A percentile compares a stretch with the other conserved stretches of the same genome.
phyloP scores from a whole-genome alignment of 441 rosid genomes.

The Adansonia rubrostipa region DNA sequence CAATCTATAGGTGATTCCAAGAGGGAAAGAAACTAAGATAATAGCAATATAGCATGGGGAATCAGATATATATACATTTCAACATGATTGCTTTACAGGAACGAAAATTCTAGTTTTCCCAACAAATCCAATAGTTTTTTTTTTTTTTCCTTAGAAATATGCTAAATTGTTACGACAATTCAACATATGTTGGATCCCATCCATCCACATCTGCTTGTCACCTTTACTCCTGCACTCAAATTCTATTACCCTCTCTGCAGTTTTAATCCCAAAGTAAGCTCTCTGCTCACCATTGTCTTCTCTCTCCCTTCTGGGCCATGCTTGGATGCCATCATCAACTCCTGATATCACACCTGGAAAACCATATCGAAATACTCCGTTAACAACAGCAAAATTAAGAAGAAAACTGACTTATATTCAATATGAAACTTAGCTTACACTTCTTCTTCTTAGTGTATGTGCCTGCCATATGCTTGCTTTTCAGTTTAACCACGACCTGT shows the following conservation, averaged over 20 bases:
- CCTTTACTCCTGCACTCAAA: slow-evolving; percentile 72
- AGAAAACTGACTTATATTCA: slow-evolving; percentile 20
- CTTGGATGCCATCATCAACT: slow-evolving; percentile 60
- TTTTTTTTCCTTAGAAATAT: slow-evolving; percentile 25
- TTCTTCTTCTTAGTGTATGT: slow-evolving; percentile 88
- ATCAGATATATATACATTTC: slow-evolving; percentile 13
- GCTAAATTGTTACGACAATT: slow-evolving; percentile 45
- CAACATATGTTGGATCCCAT: slow-evolving; percentile 75
- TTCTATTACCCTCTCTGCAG: slow-evolving; percentile 75
- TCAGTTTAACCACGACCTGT: slow-evolving; percentile 87
- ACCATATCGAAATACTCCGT: slow-evolving; percentile 12
- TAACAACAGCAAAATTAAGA: slow-evolving; percentile 5
- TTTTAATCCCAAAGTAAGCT: slow-evolving; percentile 82
- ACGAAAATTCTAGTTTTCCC: slow-evolving; percentile 22
- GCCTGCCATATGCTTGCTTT: slow-evolving; percentile 93
- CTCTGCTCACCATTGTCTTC: slow-evolving; percentile 47
- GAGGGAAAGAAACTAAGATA: background rate
- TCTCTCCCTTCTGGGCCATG: slow-evolving; percentile 66
- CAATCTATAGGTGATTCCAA: background rate
- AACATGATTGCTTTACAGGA: slow-evolving; percentile 24
- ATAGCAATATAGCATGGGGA: background rate
- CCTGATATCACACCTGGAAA: slow-evolving; percentile 66
- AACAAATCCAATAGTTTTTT: slow-evolving; percentile 25
- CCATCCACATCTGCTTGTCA: slow-evolving; percentile 81
- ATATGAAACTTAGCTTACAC: slow-evolving; percentile 55